Conservation (phyloP, 2,329 filamentous ascomycete genomes). For the Trichoderma arundinaceum region DNA sequence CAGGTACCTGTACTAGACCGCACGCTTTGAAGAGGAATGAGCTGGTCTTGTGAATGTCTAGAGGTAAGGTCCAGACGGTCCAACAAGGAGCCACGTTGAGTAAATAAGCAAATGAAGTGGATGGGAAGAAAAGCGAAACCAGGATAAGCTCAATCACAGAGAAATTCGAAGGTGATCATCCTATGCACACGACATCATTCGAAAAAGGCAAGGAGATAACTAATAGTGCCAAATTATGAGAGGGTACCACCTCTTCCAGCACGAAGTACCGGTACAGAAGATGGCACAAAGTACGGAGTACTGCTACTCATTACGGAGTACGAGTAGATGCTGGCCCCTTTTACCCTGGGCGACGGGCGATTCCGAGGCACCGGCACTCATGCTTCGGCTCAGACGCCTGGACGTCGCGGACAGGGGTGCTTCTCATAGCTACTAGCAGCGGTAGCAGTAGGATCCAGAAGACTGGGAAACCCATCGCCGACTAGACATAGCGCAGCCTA, state of each 20-base stretch:
- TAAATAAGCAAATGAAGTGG: slow-evolving; percentile 24
- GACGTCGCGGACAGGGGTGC: slow-evolving; percentile 17
- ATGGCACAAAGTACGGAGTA: neutral
- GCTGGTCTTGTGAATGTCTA: neutral
- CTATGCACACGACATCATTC: slow-evolving; percentile 22
- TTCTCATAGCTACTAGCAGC: neutral
- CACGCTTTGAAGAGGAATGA: neutral
- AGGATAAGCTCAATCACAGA: slow-evolving; percentile 18
- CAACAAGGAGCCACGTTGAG: slow-evolving; percentile 9
- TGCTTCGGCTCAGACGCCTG: slow-evolving; percentile 20
- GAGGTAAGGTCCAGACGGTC: slow-evolving; percentile 6
- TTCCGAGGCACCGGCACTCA: slow-evolving; percentile 32
- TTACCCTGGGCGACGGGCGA: slow-evolving; percentile 23
- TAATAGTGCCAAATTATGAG: slow-evolving; percentile 12
- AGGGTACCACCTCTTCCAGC: neutral
- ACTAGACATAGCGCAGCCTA: neutral
- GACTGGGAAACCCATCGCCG: neutral
- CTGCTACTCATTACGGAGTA: neutral
- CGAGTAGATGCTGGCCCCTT: slow-evolving; percentile 22
- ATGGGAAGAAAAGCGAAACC: slow-evolving; percentile 2
- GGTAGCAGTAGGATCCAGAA: neutral
- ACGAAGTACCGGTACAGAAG: neutral
- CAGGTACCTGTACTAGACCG: neutral
- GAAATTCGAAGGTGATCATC: slow-evolving; percentile 21
- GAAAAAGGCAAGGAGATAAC: slow-evolving; percentile 14